Evolutionary conservation across 1,284 basidiomycete species (phyloP).

Genomic region (Polyporus tsugae): DNA sequence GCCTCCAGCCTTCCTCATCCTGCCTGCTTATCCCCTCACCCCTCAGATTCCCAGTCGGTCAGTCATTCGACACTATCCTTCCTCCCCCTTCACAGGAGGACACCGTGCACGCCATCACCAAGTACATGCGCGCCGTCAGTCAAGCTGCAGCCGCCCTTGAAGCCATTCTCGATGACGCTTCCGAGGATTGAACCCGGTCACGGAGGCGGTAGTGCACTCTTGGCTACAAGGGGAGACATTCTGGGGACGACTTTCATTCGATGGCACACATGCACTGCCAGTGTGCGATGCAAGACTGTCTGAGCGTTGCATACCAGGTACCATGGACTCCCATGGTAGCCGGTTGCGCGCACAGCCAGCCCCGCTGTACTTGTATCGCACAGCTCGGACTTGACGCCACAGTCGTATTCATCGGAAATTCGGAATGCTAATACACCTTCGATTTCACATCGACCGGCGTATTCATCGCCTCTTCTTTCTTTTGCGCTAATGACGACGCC

Average conservation of each 20-base stretch:
- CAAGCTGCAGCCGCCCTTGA: neutral
- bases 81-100: constrained; percentile 7
- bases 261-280: neutral
- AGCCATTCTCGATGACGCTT: neutral
- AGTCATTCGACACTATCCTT: constrained; percentile 19
- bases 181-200: neutral
- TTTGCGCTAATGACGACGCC: neutral
- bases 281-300: neutral
- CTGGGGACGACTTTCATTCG: neutral
- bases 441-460: neutral
- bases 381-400: neutral
- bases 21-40: neutral
- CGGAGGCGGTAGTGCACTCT: neutral
- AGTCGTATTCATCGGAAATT: neutral
- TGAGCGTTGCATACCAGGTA: no score
- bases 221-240: neutral
- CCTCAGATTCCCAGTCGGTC: constrained; percentile 4
- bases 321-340: neutral
- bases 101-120: constrained; percentile 2
- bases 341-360: neutral
- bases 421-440: neutral
- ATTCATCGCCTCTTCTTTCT: neutral
- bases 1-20: neutral
- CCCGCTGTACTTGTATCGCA: neutral
- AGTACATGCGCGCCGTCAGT: constrained; percentile 5